Base-by-base conservation (phyloP, 2,329 filamentous ascomycete species). In the Teratosphaeriaceae sp. region DNA sequence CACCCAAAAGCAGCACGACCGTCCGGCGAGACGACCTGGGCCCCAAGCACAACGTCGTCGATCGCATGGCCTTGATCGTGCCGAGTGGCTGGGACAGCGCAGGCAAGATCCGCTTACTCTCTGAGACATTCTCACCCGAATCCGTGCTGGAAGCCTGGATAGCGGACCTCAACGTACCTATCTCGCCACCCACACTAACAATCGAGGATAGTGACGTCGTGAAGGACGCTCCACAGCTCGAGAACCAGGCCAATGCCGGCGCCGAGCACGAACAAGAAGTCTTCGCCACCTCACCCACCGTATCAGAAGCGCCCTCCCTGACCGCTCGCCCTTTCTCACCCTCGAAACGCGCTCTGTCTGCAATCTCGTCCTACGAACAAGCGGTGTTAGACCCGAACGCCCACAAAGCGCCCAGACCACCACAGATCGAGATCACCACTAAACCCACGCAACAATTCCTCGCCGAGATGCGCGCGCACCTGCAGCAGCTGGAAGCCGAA, bases 61-160 rank as follows among this genome's bases (percentile, higher is more conserved):
- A 65, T 40, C 55, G 92, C 92, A 67, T 78, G 90, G 94, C 94
- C 72, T 89, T 98, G 42, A 75, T 96, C 4, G 85, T 98, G 1
- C 90, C 90, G 1, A 85, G 89, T 13, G 96, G 96, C 63, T 98
- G 92, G 92, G 92, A 98, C 65, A 96, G 89, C 0, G 96, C 88
- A 86, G 89, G 88, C 46, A 98, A 97, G 67, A 96, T 98, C 47
- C 78, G 90, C 31, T 88, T 97, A 34, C 72, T 97, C 21, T 80
- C 88, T 42, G 92, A 95, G 60, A 86, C 83, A 0, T 97, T 97
- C 56, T 88, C 97, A 53, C 86, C 94, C 18, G 92, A 98, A 69
- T 77, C 78, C 12, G 75, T 94, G 33, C 92, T 87, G 55, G 77
- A 81, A 45, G 85, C 82, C 38, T 98, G 92, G 92, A 47, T 50